phyloP scores from a whole-genome alignment of 768 basidiomycete species.

The Podaxis rugospora region DNA sequence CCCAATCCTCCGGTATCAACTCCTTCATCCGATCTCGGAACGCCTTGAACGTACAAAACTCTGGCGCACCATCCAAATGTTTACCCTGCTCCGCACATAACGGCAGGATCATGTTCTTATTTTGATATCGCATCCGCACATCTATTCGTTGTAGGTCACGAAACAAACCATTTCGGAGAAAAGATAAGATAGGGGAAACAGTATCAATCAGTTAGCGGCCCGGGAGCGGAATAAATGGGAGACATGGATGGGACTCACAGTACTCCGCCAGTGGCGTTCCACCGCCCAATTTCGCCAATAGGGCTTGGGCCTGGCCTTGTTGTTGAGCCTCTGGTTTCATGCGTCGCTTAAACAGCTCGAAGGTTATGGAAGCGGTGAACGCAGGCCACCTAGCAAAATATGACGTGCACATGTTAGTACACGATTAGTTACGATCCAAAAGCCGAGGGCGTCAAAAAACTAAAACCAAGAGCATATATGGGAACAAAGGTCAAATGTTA shows the following conservation, averaged over 20 bases:
- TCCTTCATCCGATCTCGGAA: constrained; percentile 60
- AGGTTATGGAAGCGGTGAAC: constrained; percentile 69
- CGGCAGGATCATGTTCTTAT: constrained; percentile 57
- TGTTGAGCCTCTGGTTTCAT: not conserved
- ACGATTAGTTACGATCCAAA: not conserved
- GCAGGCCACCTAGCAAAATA: constrained; percentile 57
- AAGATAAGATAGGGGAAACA: not conserved
- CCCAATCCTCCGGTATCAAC: constrained; percentile 65
- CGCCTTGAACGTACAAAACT: constrained; percentile 66
- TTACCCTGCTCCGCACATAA: constrained; percentile 61
- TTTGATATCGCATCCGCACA: constrained; percentile 76
- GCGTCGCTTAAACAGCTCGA: constrained; percentile 61
- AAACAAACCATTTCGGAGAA: not conserved
- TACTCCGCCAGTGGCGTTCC: constrained; percentile 15
- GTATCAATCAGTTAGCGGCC: not conserved
- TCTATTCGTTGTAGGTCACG: constrained; percentile 27
- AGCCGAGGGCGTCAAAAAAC: not conserved
- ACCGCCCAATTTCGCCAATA: constrained; percentile 34
- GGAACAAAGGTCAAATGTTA: not conserved
- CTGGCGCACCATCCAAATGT: constrained; percentile 65
- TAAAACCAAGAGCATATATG: not conserved
- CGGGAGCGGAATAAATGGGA: not conserved
- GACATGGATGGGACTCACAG: constrained; percentile 21
- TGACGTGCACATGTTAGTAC: not conserved
- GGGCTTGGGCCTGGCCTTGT: constrained; percentile 27